These are phyloP conservation scores for Clonostachys rhizophaga DNA, from an alignment of 2,329 filamentous ascomycete species.

Conservation along the genomic window DNA sequence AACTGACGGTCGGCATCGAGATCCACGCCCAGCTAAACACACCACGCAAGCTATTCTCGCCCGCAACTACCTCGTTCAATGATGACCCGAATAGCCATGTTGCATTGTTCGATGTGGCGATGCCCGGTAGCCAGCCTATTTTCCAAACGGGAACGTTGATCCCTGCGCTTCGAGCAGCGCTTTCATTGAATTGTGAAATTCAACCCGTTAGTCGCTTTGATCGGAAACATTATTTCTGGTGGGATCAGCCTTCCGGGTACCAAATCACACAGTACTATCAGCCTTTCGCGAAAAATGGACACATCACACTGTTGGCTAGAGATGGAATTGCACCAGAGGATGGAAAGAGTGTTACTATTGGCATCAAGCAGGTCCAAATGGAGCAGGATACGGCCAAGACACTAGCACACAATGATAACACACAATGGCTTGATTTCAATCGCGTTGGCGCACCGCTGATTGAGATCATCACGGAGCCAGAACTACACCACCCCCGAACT, in stretches of 20 bases:
- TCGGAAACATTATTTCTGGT: conserved; percentile 98
- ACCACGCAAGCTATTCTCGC: conserved; percentile 81
- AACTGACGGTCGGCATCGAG: conserved; percentile 93
- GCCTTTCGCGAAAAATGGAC: conserved; percentile 65
- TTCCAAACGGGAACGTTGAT: conserved; percentile 82
- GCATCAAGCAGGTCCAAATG: conserved; percentile 92
- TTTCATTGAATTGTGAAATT: conserved; percentile 77
- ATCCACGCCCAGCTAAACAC: conserved; percentile 97
- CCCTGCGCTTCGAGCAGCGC: conserved; percentile 83
- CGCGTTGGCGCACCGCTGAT: conserved; percentile 86
- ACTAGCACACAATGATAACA: conserved; percentile 66
- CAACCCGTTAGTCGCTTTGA: conserved; percentile 81
- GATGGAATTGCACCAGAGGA: conserved; percentile 78
- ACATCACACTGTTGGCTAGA: conserved; percentile 63
- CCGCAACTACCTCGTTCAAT: conserved; percentile 59
- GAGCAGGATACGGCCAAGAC: conserved; percentile 98
- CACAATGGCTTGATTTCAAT: conserved; percentile 87
- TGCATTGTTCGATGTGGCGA: conserved; percentile 80
- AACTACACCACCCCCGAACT: conserved; percentile 81
- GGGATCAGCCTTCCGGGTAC: conserved; percentile 94
- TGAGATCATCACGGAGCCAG: conserved; percentile 89
- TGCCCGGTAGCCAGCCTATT: conserved; percentile 82
- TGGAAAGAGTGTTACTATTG: conserved; percentile 64
- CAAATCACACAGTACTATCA: conserved; percentile 97
- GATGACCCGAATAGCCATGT: conserved; percentile 80